Base-by-base conservation (phyloP, 768 basidiomycete species). In the Tulasnella calospora region DNA sequence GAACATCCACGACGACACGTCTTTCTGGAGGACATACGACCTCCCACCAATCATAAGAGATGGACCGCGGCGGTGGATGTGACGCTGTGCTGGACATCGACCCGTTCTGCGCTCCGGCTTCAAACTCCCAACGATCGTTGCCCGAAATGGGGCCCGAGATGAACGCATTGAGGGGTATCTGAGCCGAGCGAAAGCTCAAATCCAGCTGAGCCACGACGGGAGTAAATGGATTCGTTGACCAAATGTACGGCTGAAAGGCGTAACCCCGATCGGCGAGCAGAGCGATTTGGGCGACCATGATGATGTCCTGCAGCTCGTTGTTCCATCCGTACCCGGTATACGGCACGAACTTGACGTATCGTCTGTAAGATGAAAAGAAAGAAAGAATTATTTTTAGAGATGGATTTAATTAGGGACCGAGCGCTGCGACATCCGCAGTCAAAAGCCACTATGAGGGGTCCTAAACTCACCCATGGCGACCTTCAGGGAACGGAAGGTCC, bases 31-130 rank as follows among this genome's bases (percentile, higher is more conserved):
- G 88, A 80, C 90, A 91, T 0, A 89, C 85, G 76, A 83, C 77
- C 19, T 87, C 82, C 78, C 86, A 91, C 77, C 87, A 87, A 38
- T 86, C 85, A 38, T 82, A 82, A 27, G 86, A 86, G 8, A 91
- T 87, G 0, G 89, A 84, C 10, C 86, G 85, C 0, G 89, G 88
- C 3, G 36, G 85, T 83, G 0, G 86, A 35, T 36, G 55, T 36
- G 47, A 44, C 21, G 13, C 33, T 47, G 38, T 21, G 23, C 40
- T 17, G 33, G 38, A 17, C 10, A 40, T 21, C 10, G 47, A 44
- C 21, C 8, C 41, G 40, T 40, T n/a, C 71, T 23, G 71, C 7
- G 71, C 19, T 7, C 23, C 71, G 17, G 19, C 36, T 12, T 27
- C 73, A 7, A 17, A 4, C 35, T 40, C 41, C 73, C 71, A 38